phyloP scores from a whole-genome alignment of 2,329 filamentous ascomycete species.

The Xylariomycetidae sp. region DNA sequence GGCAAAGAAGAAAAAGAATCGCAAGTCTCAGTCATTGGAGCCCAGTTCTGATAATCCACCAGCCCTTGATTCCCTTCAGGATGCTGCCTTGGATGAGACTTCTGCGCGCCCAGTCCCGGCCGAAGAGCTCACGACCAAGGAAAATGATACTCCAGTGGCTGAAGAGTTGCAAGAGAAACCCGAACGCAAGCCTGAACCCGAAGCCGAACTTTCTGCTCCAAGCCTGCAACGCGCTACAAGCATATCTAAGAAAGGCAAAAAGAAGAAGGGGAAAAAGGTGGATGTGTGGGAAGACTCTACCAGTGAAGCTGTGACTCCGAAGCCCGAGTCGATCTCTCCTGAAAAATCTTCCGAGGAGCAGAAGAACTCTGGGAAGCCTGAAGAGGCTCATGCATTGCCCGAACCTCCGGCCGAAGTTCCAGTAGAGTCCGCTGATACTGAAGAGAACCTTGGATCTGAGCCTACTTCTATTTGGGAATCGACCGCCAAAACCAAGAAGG shows the following conservation, averaged over 20 bases:
- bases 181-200: background rate
- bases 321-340: background rate
- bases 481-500: constrained; percentile 20
- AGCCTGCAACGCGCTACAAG: constrained; percentile 12
- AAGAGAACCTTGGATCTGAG: constrained; percentile 1
- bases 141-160: background rate
- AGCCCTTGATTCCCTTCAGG: constrained; percentile 3
- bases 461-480: background rate
- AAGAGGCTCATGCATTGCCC: too few species aligned
- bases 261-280: constrained; percentile 23
- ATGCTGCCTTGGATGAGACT: constrained; percentile 2
- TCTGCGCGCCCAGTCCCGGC: constrained; percentile 2
- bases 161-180: constrained; percentile 3
- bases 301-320: background rate
- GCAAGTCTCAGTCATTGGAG: constrained; percentile 12
- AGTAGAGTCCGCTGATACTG: constrained; percentile 2
- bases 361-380: too few species aligned
- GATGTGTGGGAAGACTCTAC: constrained; percentile 13
- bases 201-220: constrained; percentile 4
- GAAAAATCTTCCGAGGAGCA: background rate
- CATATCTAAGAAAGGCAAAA: constrained; percentile 19
- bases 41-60: constrained; percentile 8
- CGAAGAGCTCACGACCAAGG: background rate
- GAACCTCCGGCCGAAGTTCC: too few species aligned
- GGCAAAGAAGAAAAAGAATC: constrained; percentile 16